These are phyloP conservation scores for Pestalotiopsis sp. DNA, from an alignment of 2,329 filamentous ascomycete species.

Conservation along the genomic window DNA sequence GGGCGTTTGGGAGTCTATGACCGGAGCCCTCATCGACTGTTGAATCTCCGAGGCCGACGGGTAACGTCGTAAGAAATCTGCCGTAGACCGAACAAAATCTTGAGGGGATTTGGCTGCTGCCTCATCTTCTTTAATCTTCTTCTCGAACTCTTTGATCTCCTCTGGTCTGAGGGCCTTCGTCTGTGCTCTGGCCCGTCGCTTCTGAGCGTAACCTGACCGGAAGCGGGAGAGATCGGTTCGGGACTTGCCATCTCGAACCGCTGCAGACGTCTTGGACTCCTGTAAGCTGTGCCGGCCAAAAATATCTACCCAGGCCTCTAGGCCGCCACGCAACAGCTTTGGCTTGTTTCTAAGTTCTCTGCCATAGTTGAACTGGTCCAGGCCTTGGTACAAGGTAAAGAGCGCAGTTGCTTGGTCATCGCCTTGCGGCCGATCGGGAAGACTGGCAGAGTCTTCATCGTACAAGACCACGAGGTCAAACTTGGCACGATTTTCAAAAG, in stretches of 20 bases:
- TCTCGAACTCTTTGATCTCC: conserved; percentile 81
- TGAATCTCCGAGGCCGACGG: conserved; percentile 68
- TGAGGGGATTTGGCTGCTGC: conserved; percentile 42
- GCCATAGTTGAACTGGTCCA: conserved; percentile 82
- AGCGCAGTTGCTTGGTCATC: conserved; percentile 57
- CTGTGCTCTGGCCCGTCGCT: conserved; percentile 47
- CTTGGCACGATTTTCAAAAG: conserved; percentile 73
- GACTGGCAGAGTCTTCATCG: conserved; percentile 66
- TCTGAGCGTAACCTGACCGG: conserved; percentile 24
- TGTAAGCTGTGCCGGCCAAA: conserved; percentile 69
- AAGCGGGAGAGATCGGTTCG: conserved; percentile 19
- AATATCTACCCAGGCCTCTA: conserved; percentile 86
- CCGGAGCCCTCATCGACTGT: conserved; percentile 60
- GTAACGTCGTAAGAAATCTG: conserved; percentile 83
- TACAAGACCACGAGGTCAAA: conserved; percentile 93
- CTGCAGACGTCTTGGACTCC: conserved; percentile 34
- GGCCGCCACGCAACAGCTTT: conserved; percentile 77
- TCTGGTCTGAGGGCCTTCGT: conserved; percentile 75
- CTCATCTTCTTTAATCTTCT: conserved; percentile 70
- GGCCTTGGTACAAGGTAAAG: conserved; percentile 73
- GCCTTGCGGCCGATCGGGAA: conserved; percentile 42
- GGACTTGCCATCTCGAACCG: conserved; percentile 15
- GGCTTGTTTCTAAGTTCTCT: conserved; percentile 74
- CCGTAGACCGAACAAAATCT: conserved; percentile 69
- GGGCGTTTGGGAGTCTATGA: conserved; percentile 22